phyloP scores from a whole-genome alignment of 257 asterid genomes.

The Verbascum thapsus region DNA sequence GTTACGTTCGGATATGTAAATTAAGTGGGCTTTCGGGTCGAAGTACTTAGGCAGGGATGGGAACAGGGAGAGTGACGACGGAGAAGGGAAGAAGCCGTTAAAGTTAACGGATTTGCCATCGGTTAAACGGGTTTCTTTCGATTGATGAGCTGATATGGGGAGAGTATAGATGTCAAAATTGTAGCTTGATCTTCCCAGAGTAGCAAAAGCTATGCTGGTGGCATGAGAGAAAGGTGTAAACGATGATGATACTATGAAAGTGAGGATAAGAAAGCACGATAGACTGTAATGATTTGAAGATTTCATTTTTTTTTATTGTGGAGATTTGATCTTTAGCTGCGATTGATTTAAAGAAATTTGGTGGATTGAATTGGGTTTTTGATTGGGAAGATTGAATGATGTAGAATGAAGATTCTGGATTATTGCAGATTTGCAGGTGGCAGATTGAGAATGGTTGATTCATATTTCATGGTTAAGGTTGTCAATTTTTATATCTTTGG shows the following conservation, averaged over 20 bases:
- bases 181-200: conserved; percentile 70
- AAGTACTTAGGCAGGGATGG: conserved; percentile 28
- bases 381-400: too few relatives aligned
- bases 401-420: not conserved
- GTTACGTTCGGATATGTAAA: conserved; percentile 81
- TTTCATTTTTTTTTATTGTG: conserved; percentile 29
- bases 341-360: not conserved
- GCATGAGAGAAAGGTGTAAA: conserved; percentile 16
- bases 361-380: not conserved
- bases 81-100: conserved; percentile 69
- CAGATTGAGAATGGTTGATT: conserved; percentile 3
- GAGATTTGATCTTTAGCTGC: not conserved
- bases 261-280: conserved; percentile 24
- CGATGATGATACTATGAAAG: conserved; percentile 4
- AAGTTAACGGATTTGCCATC: conserved; percentile 78
- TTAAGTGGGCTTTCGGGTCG: conserved; percentile 33
- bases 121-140: conserved; percentile 59
- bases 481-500: conserved; percentile 4
- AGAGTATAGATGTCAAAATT: conserved; percentile 71
- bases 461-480: not conserved
- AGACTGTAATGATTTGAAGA: conserved; percentile 21
- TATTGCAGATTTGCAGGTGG: not conserved
- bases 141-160: conserved; percentile 30
- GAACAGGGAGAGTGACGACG: conserved; percentile 44
- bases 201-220: conserved; percentile 56